phyloP scores from a whole-genome alignment of 164 flowering plant genomes.

The Dillenia suffruticosa region DNA sequence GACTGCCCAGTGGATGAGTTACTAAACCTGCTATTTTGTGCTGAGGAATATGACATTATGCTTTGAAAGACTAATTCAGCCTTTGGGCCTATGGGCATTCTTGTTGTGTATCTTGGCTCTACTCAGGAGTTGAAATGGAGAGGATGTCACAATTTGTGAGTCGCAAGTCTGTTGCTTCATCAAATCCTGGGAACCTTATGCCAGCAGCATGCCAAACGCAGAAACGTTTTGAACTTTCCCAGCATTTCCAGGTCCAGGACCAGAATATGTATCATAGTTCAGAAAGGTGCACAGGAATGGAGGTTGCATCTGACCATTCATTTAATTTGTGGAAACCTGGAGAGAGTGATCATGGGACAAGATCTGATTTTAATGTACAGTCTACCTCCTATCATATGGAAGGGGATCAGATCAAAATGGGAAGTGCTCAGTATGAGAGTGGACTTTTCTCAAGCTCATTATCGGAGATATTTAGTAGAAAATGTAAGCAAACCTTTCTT shows the following conservation, averaged over 20 bases:
- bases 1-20: no score
- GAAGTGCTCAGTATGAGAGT: slow-evolving; percentile 50
- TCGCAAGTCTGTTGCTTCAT: slow-evolving; percentile 31
- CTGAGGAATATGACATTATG: no score
- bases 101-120: slow-evolving; percentile 3
- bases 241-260: slow-evolving; percentile 21
- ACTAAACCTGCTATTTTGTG: no score
- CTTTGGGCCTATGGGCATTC: not conserved
- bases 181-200: slow-evolving; percentile 32
- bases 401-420: slow-evolving; percentile 21
- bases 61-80: no score
- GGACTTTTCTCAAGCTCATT: slow-evolving; percentile 79
- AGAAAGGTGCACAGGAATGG: slow-evolving; percentile 25
- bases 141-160: slow-evolving; percentile 18
- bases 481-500: slow-evolving; percentile 39
- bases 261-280: slow-evolving; percentile 20
- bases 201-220: slow-evolving; percentile 24
- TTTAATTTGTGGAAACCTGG: slow-evolving; percentile 30
- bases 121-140: slow-evolving; percentile 14
- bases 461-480: slow-evolving; percentile 61
- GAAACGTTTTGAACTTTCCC: slow-evolving; percentile 21
- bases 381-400: slow-evolving; percentile 22
- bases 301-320: slow-evolving; percentile 31
- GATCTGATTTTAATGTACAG: slow-evolving; percentile 22
- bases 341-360: slow-evolving; percentile 27